Base-by-base conservation (phyloP, 1,139 yeast species). In the Kluyveromyces marxianus region DNA sequence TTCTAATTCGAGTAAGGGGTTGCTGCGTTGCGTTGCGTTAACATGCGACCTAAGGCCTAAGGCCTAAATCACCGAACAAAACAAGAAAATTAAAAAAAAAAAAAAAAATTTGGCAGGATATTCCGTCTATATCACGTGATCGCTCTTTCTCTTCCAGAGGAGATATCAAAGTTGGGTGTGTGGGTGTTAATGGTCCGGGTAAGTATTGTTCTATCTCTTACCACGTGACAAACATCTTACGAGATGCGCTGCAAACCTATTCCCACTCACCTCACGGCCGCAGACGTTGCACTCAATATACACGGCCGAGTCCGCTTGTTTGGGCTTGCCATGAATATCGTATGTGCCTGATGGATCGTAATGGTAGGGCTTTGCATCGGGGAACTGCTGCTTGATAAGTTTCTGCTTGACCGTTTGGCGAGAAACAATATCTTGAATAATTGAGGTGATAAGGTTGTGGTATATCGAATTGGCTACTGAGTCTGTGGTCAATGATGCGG, bases 241-340 rank as follows among this genome's bases (percentile, higher is more conserved):
- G 40, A 90, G 74, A 65, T 92, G 98, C 44, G 87, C 90, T 3
- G 97, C 97, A 70, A 87, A 89, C 49, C 98, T 71, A 35, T 87
- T 82, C 0, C 96, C 96, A 0, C 96, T 92, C 14, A 92, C 83
- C 58, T 83, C 86, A 47, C 98, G 71, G 5, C 79, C 80, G 65
- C 98, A 92, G 54, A 84, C 83, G 14, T 76, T 74, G 66, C 98
- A 92, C 48, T 70, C 76, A 59, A 88, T 87, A 63, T 89, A 89
- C 29, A 56, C 55, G n/a, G 66, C 58, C 2, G 63, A 58, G 40
- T 62, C 66, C 44, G 56, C 63, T 35, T 53, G 58, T 41, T 61
- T 62, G 2, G 59, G 58, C n/a, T 44, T 43, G 5, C 65, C 66
- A 41, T 54, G 46, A 7, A 62, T 54, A 45, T 62, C 65, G 7